Evolutionary conservation across 495 filamentous ascomycete species (phyloP), one percentile per base, ranked within the genome.

Genomic region (Cercophora samala): DNA sequence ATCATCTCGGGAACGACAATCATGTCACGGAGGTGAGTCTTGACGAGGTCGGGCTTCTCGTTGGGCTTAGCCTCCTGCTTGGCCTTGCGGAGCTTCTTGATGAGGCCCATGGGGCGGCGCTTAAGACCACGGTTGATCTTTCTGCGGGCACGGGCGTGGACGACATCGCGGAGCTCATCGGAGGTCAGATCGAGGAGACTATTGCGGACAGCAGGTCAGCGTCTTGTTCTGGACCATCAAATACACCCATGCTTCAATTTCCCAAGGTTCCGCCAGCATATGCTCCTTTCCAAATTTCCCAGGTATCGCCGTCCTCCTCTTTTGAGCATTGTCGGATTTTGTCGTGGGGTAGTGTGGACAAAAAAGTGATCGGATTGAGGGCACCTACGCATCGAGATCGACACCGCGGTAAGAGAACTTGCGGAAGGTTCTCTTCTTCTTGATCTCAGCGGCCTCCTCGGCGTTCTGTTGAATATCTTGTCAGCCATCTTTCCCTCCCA

Each of bases 61-160:
- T 99, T 99, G 76, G 95, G 96, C 86, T 93, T 95, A 73, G 95
- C 95, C 87, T 98, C 94, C 83, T 97, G 93, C 91, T 99, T 99
- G 76, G 95, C 90, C 85, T 97, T 97, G 82, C 95, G 95, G 74
- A 99, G 90, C 88, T 97, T 98, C 89, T 97, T 97, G 87, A 99
- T 98, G 73, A 99, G 86, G 73, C 96, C 96, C 95, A 98, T 97
- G 78, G 95, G 95, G 89, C 97, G 97, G 86, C 95, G 95, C 89
- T 98, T 98, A 69, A 99, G 88, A 74, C 95, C 95, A 67, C 95
- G 93, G 90, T 98, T 97, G 90, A 99, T 97, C 80, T 96, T 89
- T 80, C 95, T 89, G 81, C 95, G 95, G 79, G 95, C 95, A 79
- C 95, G 95, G 76, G 95, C 93, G 87, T 99, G 95, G 73, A 99